These are phyloP conservation scores for Zygosaccharomyces gambellarensis DNA, from an alignment of 805 yeast genomes.

Conservation along the genomic window DNA sequence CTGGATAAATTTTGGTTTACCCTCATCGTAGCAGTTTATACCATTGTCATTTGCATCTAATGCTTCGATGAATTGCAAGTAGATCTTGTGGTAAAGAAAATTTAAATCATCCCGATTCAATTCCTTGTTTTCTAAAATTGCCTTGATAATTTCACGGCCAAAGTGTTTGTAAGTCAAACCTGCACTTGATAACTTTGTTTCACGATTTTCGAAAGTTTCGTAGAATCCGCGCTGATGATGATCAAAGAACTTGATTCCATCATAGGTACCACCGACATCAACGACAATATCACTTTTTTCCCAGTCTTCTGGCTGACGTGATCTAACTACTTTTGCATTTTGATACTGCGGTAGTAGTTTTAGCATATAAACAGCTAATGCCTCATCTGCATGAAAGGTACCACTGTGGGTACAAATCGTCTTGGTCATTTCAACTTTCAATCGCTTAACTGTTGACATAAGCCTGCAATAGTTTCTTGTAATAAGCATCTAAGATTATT, in stretches of 20 bases:
- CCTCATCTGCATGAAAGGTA: constrained; percentile 94
- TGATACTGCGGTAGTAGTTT: constrained; percentile 63
- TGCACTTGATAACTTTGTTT: constrained; percentile 86
- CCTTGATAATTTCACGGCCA: constrained; percentile 62
- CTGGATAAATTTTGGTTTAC: constrained; percentile 62
- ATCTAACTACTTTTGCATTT: constrained; percentile 67
- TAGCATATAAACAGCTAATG: constrained; percentile 86
- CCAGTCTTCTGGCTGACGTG: constrained; percentile 79
- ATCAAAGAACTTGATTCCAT: constrained; percentile 74
- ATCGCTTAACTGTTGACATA: constrained; percentile 15
- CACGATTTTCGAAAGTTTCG: constrained; percentile 59
- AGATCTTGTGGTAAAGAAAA: constrained; percentile 67
- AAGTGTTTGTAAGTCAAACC: constrained; percentile 87
- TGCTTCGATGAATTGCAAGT: constrained; percentile 82
- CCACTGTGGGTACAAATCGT: constrained; percentile 91
- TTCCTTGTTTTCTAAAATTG: constrained; percentile 38
- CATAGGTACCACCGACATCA: constrained; percentile 87
- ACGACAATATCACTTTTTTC: constrained; percentile 87
- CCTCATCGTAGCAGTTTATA: constrained; percentile 58
- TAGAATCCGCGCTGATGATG: constrained; percentile 93
- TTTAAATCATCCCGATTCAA: constrained; percentile 43
- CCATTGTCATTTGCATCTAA: constrained; percentile 97
- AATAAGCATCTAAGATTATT: not conserved
- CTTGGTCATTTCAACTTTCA: constrained; percentile 26
- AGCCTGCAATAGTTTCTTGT: not conserved